phyloP scores from a whole-genome alignment of 257 asterid species.

The Oldenlandia corymbosa region DNA sequence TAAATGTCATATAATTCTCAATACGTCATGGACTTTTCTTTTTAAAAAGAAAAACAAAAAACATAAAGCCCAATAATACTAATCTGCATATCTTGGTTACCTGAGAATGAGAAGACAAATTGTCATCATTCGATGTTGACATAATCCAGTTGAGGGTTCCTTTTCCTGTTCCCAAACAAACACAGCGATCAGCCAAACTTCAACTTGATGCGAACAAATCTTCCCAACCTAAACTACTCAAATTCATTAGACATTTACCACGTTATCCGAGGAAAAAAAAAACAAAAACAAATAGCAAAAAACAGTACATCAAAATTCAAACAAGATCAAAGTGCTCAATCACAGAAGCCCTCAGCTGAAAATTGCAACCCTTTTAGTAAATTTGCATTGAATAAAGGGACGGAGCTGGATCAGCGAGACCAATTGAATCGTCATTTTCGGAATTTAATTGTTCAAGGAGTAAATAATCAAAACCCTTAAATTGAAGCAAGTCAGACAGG shows the following conservation, averaged over 20 bases:
- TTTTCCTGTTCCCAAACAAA: background rate
- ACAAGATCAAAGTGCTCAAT: background rate
- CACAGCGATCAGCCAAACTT: background rate
- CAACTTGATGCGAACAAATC: background rate
- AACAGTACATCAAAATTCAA: too few species aligned
- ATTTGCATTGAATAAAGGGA: background rate
- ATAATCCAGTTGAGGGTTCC: conserved; percentile 7
- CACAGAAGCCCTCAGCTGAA: background rate
- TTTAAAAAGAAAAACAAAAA: background rate
- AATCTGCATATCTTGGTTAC: conserved; percentile 26
- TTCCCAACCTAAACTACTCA: background rate
- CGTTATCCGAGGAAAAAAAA: too few species aligned
- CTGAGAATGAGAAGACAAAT: conserved; percentile 39
- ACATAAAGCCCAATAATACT: background rate
- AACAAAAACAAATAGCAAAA: too few species aligned
- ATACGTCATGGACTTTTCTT: background rate
- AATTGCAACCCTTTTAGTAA: background rate
- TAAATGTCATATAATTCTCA: background rate
- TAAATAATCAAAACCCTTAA: background rate
- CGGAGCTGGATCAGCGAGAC: too few species aligned
- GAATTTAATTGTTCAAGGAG: too few species aligned
- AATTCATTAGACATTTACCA: background rate
- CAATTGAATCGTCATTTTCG: background rate
- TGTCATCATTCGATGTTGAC: conserved; percentile 46
- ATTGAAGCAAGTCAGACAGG: background rate